Evolutionary conservation across 148 eudicot species (phyloP).

Genomic region (Rheum nobile): DNA sequence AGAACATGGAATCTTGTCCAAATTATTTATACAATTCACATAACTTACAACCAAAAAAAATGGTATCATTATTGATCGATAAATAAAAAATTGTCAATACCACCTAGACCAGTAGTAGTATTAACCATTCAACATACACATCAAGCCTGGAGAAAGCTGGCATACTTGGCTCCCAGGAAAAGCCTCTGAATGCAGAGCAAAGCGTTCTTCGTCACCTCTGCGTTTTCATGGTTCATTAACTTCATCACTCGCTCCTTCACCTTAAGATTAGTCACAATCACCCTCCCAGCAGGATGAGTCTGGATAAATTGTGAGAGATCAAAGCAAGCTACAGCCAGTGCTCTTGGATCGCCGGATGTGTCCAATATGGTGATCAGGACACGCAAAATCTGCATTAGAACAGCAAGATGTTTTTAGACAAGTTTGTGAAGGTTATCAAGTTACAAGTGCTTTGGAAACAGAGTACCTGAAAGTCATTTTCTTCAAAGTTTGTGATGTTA

Average conservation of each 20-base stretch:
- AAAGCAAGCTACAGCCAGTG: slow-evolving; percentile 86
- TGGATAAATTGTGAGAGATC: slow-evolving; percentile 94
- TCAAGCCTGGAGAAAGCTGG: slow-evolving; percentile 90
- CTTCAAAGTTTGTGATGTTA: slow-evolving; percentile 71
- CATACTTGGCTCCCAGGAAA: slow-evolving; percentile 90
- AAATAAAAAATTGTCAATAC: background rate
- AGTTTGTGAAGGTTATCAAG: background rate
- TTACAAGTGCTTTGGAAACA: background rate
- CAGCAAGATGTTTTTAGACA: background rate
- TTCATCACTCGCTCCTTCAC: slow-evolving; percentile 95
- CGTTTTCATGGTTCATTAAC: slow-evolving; percentile 77
- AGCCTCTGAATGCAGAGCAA: slow-evolving; percentile 95
- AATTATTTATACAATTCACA: background rate
- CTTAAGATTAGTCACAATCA: slow-evolving; percentile 74
- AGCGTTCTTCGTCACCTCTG: slow-evolving; percentile 94
- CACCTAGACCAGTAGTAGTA: background rate
- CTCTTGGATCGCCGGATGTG: slow-evolving; percentile 62
- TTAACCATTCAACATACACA: background rate
- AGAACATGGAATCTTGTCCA: background rate
- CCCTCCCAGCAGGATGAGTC: slow-evolving; percentile 81
- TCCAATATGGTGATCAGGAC: slow-evolving; percentile 84
- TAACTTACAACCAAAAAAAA: background rate
- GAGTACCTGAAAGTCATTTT: slow-evolving; percentile 87
- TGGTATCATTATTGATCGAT: slow-evolving; percentile 1
- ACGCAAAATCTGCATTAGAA: slow-evolving; percentile 55